phyloP scores from a whole-genome alignment of 177 flowering plant species.

The Vitis hybrid region DNA sequence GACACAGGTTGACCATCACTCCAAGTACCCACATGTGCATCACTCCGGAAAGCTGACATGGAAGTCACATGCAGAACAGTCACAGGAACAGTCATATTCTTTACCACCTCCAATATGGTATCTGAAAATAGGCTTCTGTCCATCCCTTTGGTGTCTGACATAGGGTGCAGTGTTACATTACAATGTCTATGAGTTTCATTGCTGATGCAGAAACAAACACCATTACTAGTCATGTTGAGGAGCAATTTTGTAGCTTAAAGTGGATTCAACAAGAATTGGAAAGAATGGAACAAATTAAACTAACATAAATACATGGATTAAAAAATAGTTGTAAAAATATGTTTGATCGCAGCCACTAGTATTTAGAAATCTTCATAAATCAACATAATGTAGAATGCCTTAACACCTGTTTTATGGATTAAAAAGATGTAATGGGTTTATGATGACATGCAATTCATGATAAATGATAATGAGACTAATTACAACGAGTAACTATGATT shows the following conservation, averaged over 20 bases:
- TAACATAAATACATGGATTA: no score
- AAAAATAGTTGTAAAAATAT: no score
- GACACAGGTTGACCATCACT: constrained; percentile 59
- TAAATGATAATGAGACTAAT: background rate
- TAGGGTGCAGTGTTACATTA: constrained; percentile 59
- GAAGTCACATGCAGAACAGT: constrained; percentile 63
- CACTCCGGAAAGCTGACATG: constrained; percentile 73
- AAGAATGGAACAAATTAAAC: background rate
- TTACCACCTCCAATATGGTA: constrained; percentile 43
- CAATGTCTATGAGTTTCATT: constrained; percentile 39
- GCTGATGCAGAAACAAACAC: constrained; percentile 30
- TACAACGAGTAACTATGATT: background rate
- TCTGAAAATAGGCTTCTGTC: constrained; percentile 53
- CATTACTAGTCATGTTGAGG: background rate
- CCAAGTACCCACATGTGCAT: constrained; percentile 78
- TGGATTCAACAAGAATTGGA: background rate
- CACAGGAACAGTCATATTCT: constrained; percentile 64
- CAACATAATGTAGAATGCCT: no score
- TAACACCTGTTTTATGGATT: background rate
- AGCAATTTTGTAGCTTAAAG: background rate
- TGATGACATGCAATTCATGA: background rate
- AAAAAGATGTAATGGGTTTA: background rate
- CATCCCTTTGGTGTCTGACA: constrained; percentile 35
- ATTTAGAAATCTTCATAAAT: no score
- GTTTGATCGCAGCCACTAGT: no score